phyloP scores from a whole-genome alignment of 2,329 filamentous ascomycete species.

The Colletotrichum zoysiae region DNA sequence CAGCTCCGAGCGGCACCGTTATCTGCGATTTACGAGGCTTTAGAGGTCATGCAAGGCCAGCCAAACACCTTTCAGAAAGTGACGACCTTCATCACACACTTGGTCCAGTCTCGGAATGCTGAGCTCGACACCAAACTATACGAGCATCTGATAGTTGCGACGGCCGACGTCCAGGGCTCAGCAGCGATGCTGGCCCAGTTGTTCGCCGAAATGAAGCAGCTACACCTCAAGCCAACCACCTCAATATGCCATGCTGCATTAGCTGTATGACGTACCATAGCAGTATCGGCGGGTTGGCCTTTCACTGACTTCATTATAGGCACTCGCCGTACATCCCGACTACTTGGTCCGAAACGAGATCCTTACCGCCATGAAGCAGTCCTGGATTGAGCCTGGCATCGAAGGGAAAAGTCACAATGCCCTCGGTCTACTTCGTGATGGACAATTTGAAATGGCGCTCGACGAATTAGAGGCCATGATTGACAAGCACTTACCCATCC shows the following conservation, averaged over 20 bases:
- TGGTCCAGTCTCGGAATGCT: constrained; percentile 69
- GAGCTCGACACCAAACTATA: constrained; percentile 73
- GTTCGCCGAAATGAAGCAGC: constrained; percentile 78
- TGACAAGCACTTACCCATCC: constrained; percentile 64
- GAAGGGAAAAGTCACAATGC: constrained; percentile 76
- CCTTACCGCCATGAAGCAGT: constrained; percentile 78
- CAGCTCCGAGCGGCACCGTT: constrained; percentile 49
- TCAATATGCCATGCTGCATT: constrained; percentile 79
- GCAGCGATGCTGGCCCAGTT: constrained; percentile 71
- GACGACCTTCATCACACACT: constrained; percentile 64
- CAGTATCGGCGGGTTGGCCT: no score
- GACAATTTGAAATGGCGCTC: constrained; percentile 85
- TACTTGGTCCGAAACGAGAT: constrained; percentile 80
- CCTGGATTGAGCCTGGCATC: constrained; percentile 75
- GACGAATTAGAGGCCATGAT: constrained; percentile 77
- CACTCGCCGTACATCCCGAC: constrained; percentile 86
- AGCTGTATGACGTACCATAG: constrained; percentile 59
- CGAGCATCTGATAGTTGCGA: constrained; percentile 79
- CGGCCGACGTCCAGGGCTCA: constrained; percentile 76
- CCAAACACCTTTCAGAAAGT: constrained; percentile 55
- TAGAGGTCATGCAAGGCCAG: constrained; percentile 56
- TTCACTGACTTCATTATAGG: constrained; percentile 55
- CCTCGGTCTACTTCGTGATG: constrained; percentile 82
- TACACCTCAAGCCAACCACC: constrained; percentile 72
- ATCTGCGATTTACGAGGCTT: constrained; percentile 60